These are phyloP conservation scores for Pseudozyma thailandica DNA, from an alignment of 1,284 basidiomycete species.

Conservation along the genomic window DNA sequence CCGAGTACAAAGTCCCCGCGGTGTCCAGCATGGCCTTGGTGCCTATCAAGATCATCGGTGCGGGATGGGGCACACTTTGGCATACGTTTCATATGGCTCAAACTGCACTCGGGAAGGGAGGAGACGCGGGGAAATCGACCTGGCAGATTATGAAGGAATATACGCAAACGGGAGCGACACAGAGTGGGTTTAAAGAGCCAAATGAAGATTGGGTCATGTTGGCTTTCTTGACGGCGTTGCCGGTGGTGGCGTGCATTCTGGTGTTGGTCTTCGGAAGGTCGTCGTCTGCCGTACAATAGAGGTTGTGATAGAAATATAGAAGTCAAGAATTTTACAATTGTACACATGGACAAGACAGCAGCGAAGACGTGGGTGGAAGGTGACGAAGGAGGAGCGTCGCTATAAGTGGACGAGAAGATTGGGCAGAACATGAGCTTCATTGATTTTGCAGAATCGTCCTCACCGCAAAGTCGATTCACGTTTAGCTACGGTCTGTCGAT, in stretches of 20 bases:
- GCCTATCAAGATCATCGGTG: slow-evolving; percentile 63
- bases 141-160: slow-evolving; percentile 30
- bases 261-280: slow-evolving; percentile 16
- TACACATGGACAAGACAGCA: too few species aligned
- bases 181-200: slow-evolving; percentile 37
- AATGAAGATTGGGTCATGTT: slow-evolving; percentile 38
- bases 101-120: slow-evolving; percentile 25
- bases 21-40: slow-evolving; percentile 51
- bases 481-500: too few species aligned
- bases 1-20: slow-evolving; percentile 56
- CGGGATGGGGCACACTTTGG: slow-evolving; percentile 60
- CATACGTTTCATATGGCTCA: slow-evolving; percentile 49
- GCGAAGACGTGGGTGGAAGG: too few species aligned
- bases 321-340: too few species aligned
- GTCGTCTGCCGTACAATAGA: neutral
- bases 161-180: slow-evolving; percentile 24
- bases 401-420: too few species aligned
- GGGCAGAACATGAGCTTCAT: too few species aligned
- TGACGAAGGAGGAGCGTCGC: too few species aligned
- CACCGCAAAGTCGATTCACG: too few species aligned
- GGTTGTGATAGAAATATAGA: neutral
- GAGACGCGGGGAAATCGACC: slow-evolving; percentile 11
- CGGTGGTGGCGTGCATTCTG: slow-evolving; percentile 18
- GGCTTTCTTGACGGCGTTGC: slow-evolving; percentile 21
- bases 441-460: too few species aligned